Base-by-base conservation (phyloP, 2,329 filamentous ascomycete genomes). In the Ceratocystis destructans region DNA sequence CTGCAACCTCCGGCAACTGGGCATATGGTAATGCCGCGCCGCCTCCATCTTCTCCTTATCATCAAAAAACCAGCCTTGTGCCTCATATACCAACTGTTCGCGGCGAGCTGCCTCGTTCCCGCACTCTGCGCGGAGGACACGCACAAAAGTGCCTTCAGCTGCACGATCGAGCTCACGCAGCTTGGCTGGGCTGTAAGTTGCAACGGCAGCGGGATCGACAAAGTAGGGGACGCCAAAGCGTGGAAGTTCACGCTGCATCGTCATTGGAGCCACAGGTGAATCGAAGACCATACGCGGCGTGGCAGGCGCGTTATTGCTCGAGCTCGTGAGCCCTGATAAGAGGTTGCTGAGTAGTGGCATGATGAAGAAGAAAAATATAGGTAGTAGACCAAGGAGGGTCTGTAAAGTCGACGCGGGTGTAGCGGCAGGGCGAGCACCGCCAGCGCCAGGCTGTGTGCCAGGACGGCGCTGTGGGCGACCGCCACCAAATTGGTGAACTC, bases 401-500 rank as follows among this genome's bases (percentile, higher is more conserved):
- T 79, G 79, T 71, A 85, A 73, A 62, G 79, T 82, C 62, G 82
- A 79, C 79, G 78, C 41, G 12, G 61, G 8, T 25, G 59, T 31
- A 22, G 20, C 45, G 44, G 41, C 45, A 15, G 12, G 57, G 59
- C 31, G 20, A 46, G 12, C 46, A 22, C 61, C 61, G 20, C 31
- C 10, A 77, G 76, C 80, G 68, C 77, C 83, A 41, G 82, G 80
- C 70, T 46, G 28, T 7, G 87, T 80, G 72, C 83, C 84, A 22
- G 92, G 91, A 73, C 94, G 82, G 76, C 87, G 81, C 71, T 90
- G 83, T 12, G 28, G 92, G 65, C 83, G 81, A 5, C 79, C 82
- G 65, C 94, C 93, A 71, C 92, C 93, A 75, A 99, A 97, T 74
- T 96, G 93, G 75, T 97, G 94, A 69, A 99, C 90, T 68, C 93